A percentile compares a stretch with the other conserved stretches of the same genome.
These are phyloP conservation scores for Salvia hispanica DNA, from an alignment of 257 asterid species.

Conservation along the genomic window DNA sequence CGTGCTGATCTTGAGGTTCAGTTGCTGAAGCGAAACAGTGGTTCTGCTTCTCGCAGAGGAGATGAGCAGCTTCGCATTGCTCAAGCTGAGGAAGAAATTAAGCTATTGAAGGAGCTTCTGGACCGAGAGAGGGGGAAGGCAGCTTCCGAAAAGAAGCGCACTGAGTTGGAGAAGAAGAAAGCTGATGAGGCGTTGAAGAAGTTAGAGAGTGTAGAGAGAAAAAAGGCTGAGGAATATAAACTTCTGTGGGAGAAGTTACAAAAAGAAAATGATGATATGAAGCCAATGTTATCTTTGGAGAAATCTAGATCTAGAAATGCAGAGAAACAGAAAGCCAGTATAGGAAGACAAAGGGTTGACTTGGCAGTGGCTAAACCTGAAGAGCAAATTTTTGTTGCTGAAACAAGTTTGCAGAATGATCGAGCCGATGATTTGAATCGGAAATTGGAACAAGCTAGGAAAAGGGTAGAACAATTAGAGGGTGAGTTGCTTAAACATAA, in stretches of 20 bases:
- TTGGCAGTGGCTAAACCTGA: slow-evolving; percentile 50
- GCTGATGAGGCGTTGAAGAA: slow-evolving; percentile 49
- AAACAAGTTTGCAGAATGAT: slow-evolving; percentile 58
- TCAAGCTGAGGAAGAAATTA: slow-evolving; percentile 53
- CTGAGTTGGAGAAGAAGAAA: slow-evolving; percentile 46
- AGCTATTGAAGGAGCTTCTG: slow-evolving; percentile 56
- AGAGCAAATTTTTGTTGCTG: slow-evolving; percentile 52
- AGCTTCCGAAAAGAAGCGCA: slow-evolving; percentile 41
- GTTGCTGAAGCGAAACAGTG: slow-evolving; percentile 49
- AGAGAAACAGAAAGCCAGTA: slow-evolving; percentile 52
- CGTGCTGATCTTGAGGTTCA: slow-evolving; percentile 62
- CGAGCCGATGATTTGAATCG: slow-evolving; percentile 53
- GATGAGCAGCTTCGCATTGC: slow-evolving; percentile 47
- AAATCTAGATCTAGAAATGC: slow-evolving; percentile 57
- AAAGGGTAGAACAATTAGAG: slow-evolving; percentile 35
- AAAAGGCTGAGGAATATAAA: slow-evolving; percentile 42
- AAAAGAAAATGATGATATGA: slow-evolving; percentile 49
- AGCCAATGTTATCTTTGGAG: slow-evolving; percentile 47
- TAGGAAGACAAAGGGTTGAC: slow-evolving; percentile 66
- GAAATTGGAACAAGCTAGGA: slow-evolving; percentile 56
- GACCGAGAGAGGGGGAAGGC: slow-evolving; percentile 52
- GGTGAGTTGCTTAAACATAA: slow-evolving; percentile 18
- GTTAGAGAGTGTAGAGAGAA: slow-evolving; percentile 22
- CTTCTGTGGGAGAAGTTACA: slow-evolving; percentile 49
- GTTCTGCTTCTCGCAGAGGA: slow-evolving; percentile 38